A percentile compares a stretch with the other conserved stretches of the same genome.
These are phyloP conservation scores for Malbranchea cinnamomea DNA, from an alignment of 2,329 filamentous ascomycete species.

Conservation along the genomic window DNA sequence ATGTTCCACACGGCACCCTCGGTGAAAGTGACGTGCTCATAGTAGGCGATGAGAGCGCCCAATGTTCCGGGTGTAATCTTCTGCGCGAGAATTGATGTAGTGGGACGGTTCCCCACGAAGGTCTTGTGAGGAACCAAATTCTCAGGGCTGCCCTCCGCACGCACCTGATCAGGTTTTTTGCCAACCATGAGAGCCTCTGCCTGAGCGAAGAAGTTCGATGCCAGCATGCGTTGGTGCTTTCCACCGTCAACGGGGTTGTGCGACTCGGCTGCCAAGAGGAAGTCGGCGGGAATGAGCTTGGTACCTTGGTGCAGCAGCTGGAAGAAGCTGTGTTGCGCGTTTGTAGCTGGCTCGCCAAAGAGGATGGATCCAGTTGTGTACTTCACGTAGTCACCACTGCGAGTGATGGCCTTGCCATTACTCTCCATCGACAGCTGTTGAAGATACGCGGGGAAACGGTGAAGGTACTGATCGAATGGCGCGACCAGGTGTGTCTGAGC, in stretches of 20 bases:
- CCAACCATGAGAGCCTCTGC: constrained; percentile 40
- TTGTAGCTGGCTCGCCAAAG: constrained; percentile 96
- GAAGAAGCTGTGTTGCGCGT: constrained; percentile 99
- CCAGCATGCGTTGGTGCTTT: constrained; percentile 65
- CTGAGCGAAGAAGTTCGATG: constrained; percentile 37
- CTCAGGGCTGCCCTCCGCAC: constrained; percentile 32
- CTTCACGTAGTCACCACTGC: constrained; percentile 74
- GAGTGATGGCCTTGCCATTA: constrained; percentile 93
- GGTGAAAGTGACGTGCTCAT: constrained; percentile 95
- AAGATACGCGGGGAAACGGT: constrained; percentile 97
- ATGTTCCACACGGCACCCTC: constrained; percentile 99
- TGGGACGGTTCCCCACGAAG: constrained; percentile 93
- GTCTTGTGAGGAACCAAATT: constrained; percentile 89
- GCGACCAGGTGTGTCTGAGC: constrained; percentile 95
- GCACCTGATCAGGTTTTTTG: constrained; percentile 33
- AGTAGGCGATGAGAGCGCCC: constrained; percentile 93
- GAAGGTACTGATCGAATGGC: constrained; percentile 97
- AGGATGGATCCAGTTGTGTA: constrained; percentile 94
- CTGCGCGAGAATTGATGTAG: constrained; percentile 83
- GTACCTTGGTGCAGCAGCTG: constrained; percentile 98
- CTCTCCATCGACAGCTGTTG: constrained; percentile 99
- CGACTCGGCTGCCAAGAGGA: constrained; percentile 88
- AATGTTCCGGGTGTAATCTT: constrained; percentile 89
- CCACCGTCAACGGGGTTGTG: constrained; percentile 91
- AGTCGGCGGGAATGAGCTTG: constrained; percentile 96